phyloP scores from a whole-genome alignment of 2,329 filamentous ascomycete genomes.

The Cordyceps tenuipes region DNA sequence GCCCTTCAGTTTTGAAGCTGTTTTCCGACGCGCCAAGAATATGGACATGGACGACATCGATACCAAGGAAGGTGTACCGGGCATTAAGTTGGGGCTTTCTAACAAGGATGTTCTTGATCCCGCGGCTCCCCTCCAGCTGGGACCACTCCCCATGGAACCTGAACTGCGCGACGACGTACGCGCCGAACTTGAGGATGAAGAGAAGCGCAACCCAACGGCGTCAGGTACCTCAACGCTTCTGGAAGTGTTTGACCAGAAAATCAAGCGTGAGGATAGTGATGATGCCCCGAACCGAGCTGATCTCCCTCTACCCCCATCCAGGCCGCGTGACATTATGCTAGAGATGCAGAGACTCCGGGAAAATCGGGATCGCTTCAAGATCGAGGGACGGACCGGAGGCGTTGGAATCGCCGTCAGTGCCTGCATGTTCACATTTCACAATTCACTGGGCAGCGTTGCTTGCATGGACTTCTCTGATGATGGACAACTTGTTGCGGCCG shows the following conservation, averaged over 20 bases:
- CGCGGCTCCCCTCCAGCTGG: slow-evolving; percentile 59
- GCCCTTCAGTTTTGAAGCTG: slow-evolving; percentile 54
- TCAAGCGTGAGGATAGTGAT: slow-evolving; percentile 81
- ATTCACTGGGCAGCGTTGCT: slow-evolving; percentile 84
- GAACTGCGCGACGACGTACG: slow-evolving; percentile 79
- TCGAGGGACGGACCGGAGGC: slow-evolving; percentile 76
- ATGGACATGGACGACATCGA: slow-evolving; percentile 56
- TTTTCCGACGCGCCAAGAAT: slow-evolving; percentile 48
- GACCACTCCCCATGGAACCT: slow-evolving; percentile 72
- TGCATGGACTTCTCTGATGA: slow-evolving; percentile 95
- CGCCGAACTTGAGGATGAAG: slow-evolving; percentile 78
- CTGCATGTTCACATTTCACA: slow-evolving; percentile 98
- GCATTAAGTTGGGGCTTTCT: slow-evolving; percentile 51
- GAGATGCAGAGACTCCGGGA: slow-evolving; percentile 93
- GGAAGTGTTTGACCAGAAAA: slow-evolving; percentile 80
- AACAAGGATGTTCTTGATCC: slow-evolving; percentile 54
- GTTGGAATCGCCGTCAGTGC: slow-evolving; percentile 77
- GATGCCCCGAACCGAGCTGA: slow-evolving; percentile 73
- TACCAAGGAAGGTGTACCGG: slow-evolving; percentile 56
- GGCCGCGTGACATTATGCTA: slow-evolving; percentile 83
- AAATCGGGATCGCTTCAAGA: slow-evolving; percentile 82
- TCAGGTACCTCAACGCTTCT: slow-evolving; percentile 66
- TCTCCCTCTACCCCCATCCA: slow-evolving; percentile 78
- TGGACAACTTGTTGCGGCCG: slow-evolving; percentile 74
- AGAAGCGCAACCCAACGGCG: slow-evolving; percentile 64